phyloP scores from a whole-genome alignment of 2,329 filamentous ascomycete species.

The Leptographium galeiforme region DNA sequence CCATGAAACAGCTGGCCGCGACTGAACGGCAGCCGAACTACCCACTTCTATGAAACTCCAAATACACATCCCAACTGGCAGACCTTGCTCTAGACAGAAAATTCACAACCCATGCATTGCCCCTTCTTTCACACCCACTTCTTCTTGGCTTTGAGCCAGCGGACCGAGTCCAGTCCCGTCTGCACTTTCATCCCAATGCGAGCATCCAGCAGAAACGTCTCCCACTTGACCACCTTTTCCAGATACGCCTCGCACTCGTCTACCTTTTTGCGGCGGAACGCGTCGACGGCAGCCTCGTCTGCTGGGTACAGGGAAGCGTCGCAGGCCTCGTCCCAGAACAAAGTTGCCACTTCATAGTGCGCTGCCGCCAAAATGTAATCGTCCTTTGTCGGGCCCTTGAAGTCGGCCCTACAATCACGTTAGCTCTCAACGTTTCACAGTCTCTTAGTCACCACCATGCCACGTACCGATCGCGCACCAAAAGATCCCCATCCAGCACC shows the following conservation, averaged over 20 bases:
- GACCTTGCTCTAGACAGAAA: too few species aligned
- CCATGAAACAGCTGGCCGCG: too few species aligned
- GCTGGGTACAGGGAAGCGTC: conserved; percentile 19
- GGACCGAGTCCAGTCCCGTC: conserved; percentile 53
- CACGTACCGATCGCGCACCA: conserved; percentile 47
- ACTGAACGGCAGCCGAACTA: too few species aligned
- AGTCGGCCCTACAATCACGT: conserved; percentile 26
- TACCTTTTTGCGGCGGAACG: conserved; percentile 33
- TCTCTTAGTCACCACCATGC: too few species aligned
- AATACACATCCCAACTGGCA: too few species aligned
- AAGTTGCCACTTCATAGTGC: conserved; percentile 75
- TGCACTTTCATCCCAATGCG: conserved; percentile 62
- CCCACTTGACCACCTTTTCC: conserved; percentile 56
- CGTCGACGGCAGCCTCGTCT: conserved; percentile 15
- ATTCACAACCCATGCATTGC: too few species aligned
- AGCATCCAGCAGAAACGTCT: conserved; percentile 58
- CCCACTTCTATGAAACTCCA: too few species aligned
- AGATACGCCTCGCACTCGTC: conserved; percentile 51
- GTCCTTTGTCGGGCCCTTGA: conserved; percentile 49
- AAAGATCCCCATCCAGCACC: conserved; percentile 50
- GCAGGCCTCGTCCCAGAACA: conserved; percentile 60
- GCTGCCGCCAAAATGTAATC: conserved; percentile 62
- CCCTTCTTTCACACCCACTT: conserved; percentile 13
- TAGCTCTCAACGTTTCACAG: not conserved
- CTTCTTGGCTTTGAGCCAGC: conserved; percentile 35